Evolutionary conservation across 805 yeast species (phyloP).

Genomic region (Candida maris): DNA sequence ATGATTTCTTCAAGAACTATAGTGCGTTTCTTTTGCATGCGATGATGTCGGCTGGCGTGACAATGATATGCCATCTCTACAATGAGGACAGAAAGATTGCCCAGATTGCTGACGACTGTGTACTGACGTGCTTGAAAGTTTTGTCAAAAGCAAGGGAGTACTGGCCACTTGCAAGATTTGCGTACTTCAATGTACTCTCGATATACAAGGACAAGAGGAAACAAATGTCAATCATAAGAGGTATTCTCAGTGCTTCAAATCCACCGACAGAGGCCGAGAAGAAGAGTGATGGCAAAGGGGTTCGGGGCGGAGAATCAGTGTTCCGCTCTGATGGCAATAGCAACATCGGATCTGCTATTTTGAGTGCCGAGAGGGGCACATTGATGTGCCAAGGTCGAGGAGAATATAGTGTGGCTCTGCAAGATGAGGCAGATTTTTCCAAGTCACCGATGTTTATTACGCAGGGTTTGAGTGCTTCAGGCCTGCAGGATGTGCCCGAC

Average conservation of each 20-base stretch:
- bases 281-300: no score
- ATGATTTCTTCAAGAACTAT: slow-evolving; percentile 46
- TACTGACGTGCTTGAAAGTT: slow-evolving; percentile 27
- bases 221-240: slow-evolving; percentile 20
- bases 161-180: slow-evolving; percentile 50
- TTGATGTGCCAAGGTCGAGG: no score
- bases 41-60: slow-evolving; percentile 60
- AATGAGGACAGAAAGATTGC: slow-evolving; percentile 25
- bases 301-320: no score
- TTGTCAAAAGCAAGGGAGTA: slow-evolving; percentile 43
- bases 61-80: slow-evolving; percentile 65
- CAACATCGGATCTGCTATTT: slow-evolving; percentile 6
- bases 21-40: slow-evolving; percentile 37
- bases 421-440: no score
- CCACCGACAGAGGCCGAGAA: no score
- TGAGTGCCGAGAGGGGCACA: slow-evolving; percentile 17
- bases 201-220: slow-evolving; percentile 33
- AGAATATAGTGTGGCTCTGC: no score
- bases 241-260: slow-evolving; percentile 14
- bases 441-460: no score
- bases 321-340: no score
- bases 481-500: no score
- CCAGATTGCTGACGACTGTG: slow-evolving; percentile 21
- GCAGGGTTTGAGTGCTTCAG: no score
- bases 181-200: slow-evolving; percentile 47